Evolutionary conservation across 2,329 filamentous ascomycete genomes (phyloP), one percentile per base, ranked within the genome.

Genomic region (Alternaria burnsii): DNA sequence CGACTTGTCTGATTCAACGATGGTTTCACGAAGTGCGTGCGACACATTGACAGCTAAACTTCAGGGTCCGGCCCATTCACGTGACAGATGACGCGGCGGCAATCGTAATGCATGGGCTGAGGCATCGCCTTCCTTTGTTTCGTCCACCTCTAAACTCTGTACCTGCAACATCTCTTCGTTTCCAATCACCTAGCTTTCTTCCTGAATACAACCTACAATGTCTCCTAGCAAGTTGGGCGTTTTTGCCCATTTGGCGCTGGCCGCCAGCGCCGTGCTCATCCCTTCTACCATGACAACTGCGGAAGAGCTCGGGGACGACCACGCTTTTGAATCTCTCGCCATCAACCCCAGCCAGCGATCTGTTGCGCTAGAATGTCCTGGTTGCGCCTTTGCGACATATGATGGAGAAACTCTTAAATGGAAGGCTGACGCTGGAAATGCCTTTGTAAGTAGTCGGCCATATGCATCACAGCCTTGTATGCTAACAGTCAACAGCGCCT

Each of bases 211-310:
- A 22, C 50, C 51, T 50, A 71, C 36, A 22, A 79, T 78, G 77
- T 65, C 71, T 63, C 64, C 63, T 56, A 72, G 63, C 63, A 71
- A 71, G 43, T 59, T 78, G 56, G 74, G 75, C 62, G 65, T 78
- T 36, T 64, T 69, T 61, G 74, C 75, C 62, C 69, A 67, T 62
- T 63, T 79, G 68, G 77, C 76, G 70, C 73, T 78, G 72, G 73
- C 66, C 69, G 72, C 73, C 70, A 74, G 68, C 61, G 76, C 76
- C 47, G 63, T 78, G 51, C 72, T 79, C 46, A 67, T 79, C 41
- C 77, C 76, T 16, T 74, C 76, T 18, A 70, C 65, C 30, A 66
- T 78, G 34, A 65, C 32, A 24, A 50, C 62, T 18, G 61, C 68
- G 28, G 71, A 72, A 42, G 70, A 71, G 51, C 65, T 73, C 51